Evolutionary conservation across 371 early-diverging fungal species (phyloP).

Genomic region (Syncephalastrum racemosum): DNA sequence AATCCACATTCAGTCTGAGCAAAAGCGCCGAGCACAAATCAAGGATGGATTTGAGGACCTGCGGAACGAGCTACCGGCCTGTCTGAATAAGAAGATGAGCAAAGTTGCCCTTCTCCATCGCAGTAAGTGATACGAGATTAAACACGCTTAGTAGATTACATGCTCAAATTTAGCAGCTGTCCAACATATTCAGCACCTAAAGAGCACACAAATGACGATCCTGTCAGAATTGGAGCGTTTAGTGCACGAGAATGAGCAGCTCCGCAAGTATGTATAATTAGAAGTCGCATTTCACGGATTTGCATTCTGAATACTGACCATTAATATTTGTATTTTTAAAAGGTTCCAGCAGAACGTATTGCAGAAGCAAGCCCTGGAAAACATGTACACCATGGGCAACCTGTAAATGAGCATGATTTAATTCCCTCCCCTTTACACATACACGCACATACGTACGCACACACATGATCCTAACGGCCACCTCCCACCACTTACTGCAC

Average conservation of each 20-base stretch:
- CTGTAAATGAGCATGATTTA: conserved; percentile 13
- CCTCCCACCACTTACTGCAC: no score
- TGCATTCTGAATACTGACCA: background rate
- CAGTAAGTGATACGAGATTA: conserved; percentile 16
- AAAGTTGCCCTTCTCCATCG: conserved; percentile 42
- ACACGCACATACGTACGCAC: no score
- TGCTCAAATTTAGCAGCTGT: conserved; percentile 18
- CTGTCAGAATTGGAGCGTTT: conserved; percentile 30
- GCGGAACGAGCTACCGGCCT: conserved; percentile 36
- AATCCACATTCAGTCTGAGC: conserved; percentile 50
- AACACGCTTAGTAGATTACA: background rate
- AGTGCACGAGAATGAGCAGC: conserved; percentile 35
- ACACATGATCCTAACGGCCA: no score
- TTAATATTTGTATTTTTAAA: background rate
- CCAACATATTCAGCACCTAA: conserved; percentile 33
- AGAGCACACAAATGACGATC: conserved; percentile 32
- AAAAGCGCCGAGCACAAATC: conserved; percentile 49
- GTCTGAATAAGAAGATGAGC: conserved; percentile 43
- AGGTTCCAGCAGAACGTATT: conserved; percentile 50
- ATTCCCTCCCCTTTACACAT: no score
- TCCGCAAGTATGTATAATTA: conserved; percentile 19
- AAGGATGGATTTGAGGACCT: conserved; percentile 48
- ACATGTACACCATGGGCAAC: conserved; percentile 43
- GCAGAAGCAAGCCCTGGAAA: conserved; percentile 52
- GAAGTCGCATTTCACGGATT: background rate